Evolutionary conservation across 768 basidiomycete species (phyloP), one percentile per base, ranked within the genome.

Genomic region (Phaeolepiota aurea): DNA sequence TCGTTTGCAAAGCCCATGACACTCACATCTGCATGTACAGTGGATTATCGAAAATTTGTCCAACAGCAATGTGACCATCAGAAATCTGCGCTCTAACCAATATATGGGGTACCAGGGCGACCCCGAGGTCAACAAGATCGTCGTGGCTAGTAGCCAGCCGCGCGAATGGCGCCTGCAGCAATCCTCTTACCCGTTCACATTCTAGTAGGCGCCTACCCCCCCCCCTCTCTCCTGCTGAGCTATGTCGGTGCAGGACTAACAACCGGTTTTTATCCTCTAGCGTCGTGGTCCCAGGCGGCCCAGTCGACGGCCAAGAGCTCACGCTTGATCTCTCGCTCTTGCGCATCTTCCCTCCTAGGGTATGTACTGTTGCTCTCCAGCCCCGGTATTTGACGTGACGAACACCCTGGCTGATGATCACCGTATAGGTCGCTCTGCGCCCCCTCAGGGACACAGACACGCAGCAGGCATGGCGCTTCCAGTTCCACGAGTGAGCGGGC

Each of bases 381-480:
- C 7, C 9, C 7, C 33, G 7, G n/a, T 28, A 28, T 35, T 19
- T 35, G 33, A 35, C 9, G 7, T 9, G 33, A 9, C 18, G 7
- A 14, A 35, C 15, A 5, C 16, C 33, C 16, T 19, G 18, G 7
- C 15, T 9, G 7, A 7, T 35, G 33, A 9, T 31, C 14, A 31
- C 28, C 14, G 33, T 7, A 28, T 19, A 35, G 33, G 15, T 15
- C 16, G 33, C 33, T 35, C 33, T 35, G 9, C 33, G 33, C 33
- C 33, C 33, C 9, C 15, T 35, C 9, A 16, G 15, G 9, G 18
- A 5, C 33, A 19, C 7, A 5, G 16, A 35, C 18, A 5, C 12
- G 9, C 18, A n/a, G 9, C 33, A 14, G 18, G 33, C 40, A 9
- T 56, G 25, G 43, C 25, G 25, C 25, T 28, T 28, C 25, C n/a